Evolutionary conservation across 257 asterid genomes (phyloP), one percentile per base, ranked within the genome.

Genomic region (Solanum peruvianum): DNA sequence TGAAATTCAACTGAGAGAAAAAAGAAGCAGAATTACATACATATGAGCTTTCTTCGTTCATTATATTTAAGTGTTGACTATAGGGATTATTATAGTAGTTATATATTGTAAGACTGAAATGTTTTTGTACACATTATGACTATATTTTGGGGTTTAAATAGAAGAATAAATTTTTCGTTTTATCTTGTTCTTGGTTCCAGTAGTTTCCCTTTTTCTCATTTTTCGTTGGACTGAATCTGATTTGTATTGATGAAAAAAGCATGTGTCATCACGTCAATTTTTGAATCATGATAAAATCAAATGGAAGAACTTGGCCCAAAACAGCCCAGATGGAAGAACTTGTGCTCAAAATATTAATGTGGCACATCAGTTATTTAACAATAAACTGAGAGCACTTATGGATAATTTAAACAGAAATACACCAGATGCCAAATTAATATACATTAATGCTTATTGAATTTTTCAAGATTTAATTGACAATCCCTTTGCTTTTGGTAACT

Each of bases 261-360:
- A 37, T 37, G 8, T 5, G 41, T 37, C 41, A 37, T 37, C 41
- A 37, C 41, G 41, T 37, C 41, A 6, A 37, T 37, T 6, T 37
- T 37, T 37, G 7, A 7, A 37, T 37, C 41, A 0, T 37, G 41
- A 37, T 1, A 35, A 60, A 60, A 60, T 60, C 27, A 2, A 58
- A 12, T 98, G 98, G 33, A 96, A 96, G 47, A 96, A 94, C 9
- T 76, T 96, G 91, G 98, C 99, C 5, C 99, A 96, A 87, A 94
- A 94, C 81, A 96, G 99, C 92, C 92, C 94, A 0, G 99, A 96
- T 69, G 99, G 99, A 0, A 31, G 41, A 1, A 95, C 98, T 4
- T 96, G 99, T 64, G 98, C 90, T 2, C 85, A 62, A 20, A 93
- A 95, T 84, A 94, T 95, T 73, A 95, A 96, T 87, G 35, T 85